Percentiles rank a stretch among this genome's conserved stretches.
These are phyloP conservation scores for Dryas drummondii DNA, from an alignment of 306 rosid species.

Conservation along the genomic window DNA sequence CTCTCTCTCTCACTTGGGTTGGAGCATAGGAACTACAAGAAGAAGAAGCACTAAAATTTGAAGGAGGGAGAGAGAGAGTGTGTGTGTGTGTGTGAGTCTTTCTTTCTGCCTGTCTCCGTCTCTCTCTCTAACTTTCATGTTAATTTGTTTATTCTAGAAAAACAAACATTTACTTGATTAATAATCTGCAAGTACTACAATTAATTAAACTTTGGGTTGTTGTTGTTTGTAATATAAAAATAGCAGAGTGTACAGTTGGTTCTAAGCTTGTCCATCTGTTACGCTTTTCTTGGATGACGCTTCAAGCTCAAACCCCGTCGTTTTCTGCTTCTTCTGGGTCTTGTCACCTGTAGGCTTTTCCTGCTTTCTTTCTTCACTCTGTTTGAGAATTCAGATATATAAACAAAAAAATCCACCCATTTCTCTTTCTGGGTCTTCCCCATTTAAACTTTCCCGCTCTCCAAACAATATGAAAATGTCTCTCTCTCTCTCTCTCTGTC, in stretches of 20 bases:
- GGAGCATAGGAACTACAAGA: background rate
- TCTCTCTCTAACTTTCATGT: slow-evolving; percentile 23
- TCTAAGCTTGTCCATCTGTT: slow-evolving; percentile 32
- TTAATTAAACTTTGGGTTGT: background rate
- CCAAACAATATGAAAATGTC: slow-evolving; percentile 34
- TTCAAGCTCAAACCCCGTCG: slow-evolving; percentile 61
- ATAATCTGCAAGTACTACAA: background rate
- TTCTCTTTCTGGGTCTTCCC: slow-evolving; percentile 33
- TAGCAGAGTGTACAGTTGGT: slow-evolving; percentile 18
- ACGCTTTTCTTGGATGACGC: slow-evolving; percentile 44
- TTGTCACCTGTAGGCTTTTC: slow-evolving; percentile 27
- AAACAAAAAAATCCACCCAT: slow-evolving; percentile 30
- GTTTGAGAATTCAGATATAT: slow-evolving; percentile 38
- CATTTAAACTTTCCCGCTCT: slow-evolving; percentile 78
- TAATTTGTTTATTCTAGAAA: background rate
- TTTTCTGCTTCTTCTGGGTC: slow-evolving; percentile 48
- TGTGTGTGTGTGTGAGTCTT: background rate
- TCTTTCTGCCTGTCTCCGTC: slow-evolving; percentile 22
- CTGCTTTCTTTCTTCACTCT: slow-evolving; percentile 53
- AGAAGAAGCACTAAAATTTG: slow-evolving; percentile 14
- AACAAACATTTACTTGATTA: background rate
- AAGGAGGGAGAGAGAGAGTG: background rate
- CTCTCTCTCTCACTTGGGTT: slow-evolving; percentile 10
- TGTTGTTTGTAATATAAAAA: slow-evolving; percentile 28
- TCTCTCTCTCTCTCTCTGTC: slow-evolving; percentile 10